Conservation (phyloP, 2,329 filamentous ascomycete genomes). For the Fusarium acutatum region DNA sequence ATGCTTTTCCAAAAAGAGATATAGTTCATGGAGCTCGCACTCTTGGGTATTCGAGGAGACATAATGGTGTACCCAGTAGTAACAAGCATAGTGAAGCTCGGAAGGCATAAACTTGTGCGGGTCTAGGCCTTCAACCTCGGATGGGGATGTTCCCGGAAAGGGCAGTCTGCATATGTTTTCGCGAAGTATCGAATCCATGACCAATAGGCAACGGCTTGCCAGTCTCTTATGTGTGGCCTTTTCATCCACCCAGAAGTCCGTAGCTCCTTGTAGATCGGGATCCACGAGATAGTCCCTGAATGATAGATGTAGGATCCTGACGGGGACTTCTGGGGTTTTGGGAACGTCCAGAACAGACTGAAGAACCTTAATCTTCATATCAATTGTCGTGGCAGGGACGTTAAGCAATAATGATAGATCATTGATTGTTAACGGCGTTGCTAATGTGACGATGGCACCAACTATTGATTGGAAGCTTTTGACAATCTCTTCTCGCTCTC, state of each 20-base stretch:
- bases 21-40: fast-evolving
- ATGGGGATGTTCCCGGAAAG: background rate
- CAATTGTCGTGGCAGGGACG: background rate
- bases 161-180: background rate
- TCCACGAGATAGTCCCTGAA: background rate
- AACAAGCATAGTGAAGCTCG: conserved; percentile 2
- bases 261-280: background rate
- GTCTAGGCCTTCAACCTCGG: fast-evolving
- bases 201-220: background rate
- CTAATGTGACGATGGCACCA: background rate
- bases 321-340: background rate
- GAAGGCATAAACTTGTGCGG: background rate
- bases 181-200: background rate
- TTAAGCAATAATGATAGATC: background rate
- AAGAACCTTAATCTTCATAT: background rate
- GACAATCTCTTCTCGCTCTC: background rate
- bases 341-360: background rate
- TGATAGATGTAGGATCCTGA: background rate
- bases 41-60: fast-evolving
- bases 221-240: background rate
- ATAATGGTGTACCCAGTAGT: conserved; percentile 46
- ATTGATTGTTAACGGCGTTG: background rate
- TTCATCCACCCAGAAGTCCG: background rate
- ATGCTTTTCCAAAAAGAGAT: background rate
- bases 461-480: background rate